A percentile compares a stretch with the other conserved stretches of the same genome.
Evolutionary conservation across 2,329 filamentous ascomycete genomes (phyloP).

Genomic region (Pestalotiopsis sp.): DNA sequence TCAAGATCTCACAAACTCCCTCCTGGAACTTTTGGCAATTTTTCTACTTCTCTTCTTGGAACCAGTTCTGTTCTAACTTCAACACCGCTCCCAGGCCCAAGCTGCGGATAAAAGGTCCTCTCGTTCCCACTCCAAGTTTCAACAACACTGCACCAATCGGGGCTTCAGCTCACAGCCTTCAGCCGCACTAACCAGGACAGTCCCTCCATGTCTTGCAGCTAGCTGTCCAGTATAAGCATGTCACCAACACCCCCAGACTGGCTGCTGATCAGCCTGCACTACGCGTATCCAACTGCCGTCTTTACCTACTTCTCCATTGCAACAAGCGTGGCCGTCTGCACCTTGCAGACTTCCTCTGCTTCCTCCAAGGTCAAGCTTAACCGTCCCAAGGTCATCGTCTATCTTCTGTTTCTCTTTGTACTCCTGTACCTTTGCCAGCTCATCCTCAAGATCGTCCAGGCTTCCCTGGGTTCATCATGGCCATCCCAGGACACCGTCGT

Average conservation of each 20-base stretch:
- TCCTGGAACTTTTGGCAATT: neutral
- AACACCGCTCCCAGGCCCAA: neutral
- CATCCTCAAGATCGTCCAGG: constrained; percentile 39
- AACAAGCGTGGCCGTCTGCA: constrained; percentile 54
- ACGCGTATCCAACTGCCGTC: constrained; percentile 58
- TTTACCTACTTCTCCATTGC: constrained; percentile 61
- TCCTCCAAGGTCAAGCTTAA: constrained; percentile 37
- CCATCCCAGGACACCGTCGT: constrained; percentile 52
- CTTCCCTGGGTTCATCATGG: constrained; percentile 39
- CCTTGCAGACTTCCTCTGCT: constrained; percentile 49
- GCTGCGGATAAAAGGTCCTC: neutral
- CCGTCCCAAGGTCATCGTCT: constrained; percentile 46
- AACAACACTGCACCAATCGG: neutral
- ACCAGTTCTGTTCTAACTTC: neutral
- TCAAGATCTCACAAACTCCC: neutral
- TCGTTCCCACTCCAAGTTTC: neutral
- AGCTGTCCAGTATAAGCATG: neutral
- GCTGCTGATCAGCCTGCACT: constrained; percentile 53
- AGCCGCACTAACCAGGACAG: neutral
- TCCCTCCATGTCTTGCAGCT: neutral
- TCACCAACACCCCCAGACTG: constrained; percentile 10
- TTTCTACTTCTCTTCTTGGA: neutral
- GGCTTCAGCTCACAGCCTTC: neutral
- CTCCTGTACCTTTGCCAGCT: constrained; percentile 53
- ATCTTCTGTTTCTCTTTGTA: constrained; percentile 45